Evolutionary conservation across 371 early-diverging fungal species (phyloP).

Genomic region (Dinochytrium kinnereticum): DNA sequence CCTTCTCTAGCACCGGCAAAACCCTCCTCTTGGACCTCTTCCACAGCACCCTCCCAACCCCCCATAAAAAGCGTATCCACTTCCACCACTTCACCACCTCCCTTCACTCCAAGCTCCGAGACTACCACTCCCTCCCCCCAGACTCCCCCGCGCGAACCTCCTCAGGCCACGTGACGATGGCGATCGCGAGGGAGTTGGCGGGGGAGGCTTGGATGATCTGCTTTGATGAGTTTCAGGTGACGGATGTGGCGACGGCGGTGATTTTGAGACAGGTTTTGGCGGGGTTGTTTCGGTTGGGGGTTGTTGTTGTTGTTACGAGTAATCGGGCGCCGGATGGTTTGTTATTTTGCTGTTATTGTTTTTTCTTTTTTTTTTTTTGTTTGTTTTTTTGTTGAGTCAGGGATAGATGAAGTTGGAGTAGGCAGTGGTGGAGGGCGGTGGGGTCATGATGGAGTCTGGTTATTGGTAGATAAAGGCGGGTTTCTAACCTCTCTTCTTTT

Average conservation of each 20-base stretch:
- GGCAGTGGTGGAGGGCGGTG: no score
- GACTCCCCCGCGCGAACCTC: not conserved
- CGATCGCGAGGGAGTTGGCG: constrained; percentile 24
- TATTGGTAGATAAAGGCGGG: no score
- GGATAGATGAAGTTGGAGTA: no score
- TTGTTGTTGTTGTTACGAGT: constrained; percentile 39
- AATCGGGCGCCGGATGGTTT: constrained; percentile 34
- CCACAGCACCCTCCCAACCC: constrained; percentile 24
- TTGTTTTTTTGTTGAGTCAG: no score
- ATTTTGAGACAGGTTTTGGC: constrained; percentile 37
- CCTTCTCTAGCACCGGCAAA: constrained; percentile 25
- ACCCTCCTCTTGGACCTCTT: constrained; percentile 40
- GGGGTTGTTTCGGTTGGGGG: constrained; percentile 36
- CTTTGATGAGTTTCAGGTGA: constrained; percentile 48
- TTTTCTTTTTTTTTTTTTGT: not conserved
- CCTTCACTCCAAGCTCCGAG: constrained; percentile 20
- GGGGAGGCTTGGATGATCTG: constrained; percentile 21
- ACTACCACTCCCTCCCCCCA: constrained; percentile 15
- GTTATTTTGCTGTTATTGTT: constrained; percentile 16
- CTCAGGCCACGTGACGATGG: constrained; percentile 17
- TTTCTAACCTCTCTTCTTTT: no score
- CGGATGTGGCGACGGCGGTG: constrained; percentile 42
- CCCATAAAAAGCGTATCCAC: constrained; percentile 27
- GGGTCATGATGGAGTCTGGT: no score
- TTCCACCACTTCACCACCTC: constrained; percentile 38